Conservation (phyloP, 768 basidiomycete species). For the Udeniomyces megalosporus region DNA sequence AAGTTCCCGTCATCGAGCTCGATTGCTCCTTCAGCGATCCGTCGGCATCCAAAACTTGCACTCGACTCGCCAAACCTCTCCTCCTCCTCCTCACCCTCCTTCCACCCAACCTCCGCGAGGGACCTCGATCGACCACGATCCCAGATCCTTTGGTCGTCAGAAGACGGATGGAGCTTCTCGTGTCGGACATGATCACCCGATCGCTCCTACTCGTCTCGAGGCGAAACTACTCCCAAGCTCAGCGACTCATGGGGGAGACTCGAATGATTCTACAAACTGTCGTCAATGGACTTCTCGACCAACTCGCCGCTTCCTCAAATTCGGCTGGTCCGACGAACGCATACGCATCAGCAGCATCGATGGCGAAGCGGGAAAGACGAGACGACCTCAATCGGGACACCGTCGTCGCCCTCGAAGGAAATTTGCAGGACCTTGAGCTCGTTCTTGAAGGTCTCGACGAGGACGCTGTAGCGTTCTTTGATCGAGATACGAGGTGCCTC, state of each 20-base stretch:
- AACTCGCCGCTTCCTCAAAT: conserved; percentile 35
- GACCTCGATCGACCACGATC: conserved; percentile 30
- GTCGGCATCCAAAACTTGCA: conserved; percentile 60
- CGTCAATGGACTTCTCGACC: conserved; percentile 62
- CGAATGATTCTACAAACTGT: conserved; percentile 84
- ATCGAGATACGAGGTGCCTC: conserved; percentile 83
- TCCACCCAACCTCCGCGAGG: conserved; percentile 34
- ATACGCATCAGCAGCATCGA: background rate
- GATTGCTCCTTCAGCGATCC: conserved; percentile 94
- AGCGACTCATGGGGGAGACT: conserved; percentile 77
- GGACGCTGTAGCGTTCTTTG: conserved; percentile 80
- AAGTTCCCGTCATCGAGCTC: conserved; percentile 88
- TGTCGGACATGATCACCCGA: conserved; percentile 93
- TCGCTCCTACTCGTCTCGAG: conserved; percentile 80
- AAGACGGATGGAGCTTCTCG: conserved; percentile 86
- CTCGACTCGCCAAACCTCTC: conserved; percentile 78
- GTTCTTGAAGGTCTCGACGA: conserved; percentile 66
- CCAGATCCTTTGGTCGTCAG: conserved; percentile 83
- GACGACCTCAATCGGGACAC: conserved; percentile 57
- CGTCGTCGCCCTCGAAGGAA: conserved; percentile 65
- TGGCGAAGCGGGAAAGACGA: conserved; percentile 52
- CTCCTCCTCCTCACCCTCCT: conserved; percentile 85
- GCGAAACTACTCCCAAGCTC: conserved; percentile 77
- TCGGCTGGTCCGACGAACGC: conserved; percentile 12
- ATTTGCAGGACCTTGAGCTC: conserved; percentile 71